phyloP scores from a whole-genome alignment of 257 asterid species.

The Solanum chiquidenum region DNA sequence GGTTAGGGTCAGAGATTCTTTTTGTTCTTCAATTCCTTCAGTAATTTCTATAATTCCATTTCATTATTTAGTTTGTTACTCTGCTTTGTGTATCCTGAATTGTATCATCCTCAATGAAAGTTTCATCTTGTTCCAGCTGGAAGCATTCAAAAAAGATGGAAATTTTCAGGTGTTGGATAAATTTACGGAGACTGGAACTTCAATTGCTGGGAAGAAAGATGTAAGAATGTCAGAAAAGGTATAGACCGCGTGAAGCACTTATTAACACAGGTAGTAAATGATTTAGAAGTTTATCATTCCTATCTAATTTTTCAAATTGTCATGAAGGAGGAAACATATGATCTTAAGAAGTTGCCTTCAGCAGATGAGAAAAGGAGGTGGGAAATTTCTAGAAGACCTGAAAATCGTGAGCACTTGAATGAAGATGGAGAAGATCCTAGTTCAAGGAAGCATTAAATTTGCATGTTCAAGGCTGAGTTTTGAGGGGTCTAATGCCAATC shows the following conservation, averaged over 20 bases:
- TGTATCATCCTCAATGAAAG: slow-evolving; percentile 3
- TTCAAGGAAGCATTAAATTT: slow-evolving; percentile 11
- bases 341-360: slow-evolving; percentile 22
- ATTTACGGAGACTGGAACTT: slow-evolving; percentile 21
- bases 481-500: background rate
- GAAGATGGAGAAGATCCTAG: slow-evolving; percentile 14
- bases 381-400: slow-evolving; percentile 14
- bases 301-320: slow-evolving; percentile 9
- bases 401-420: slow-evolving; percentile 8
- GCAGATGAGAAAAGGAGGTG: slow-evolving; percentile 12
- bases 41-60: background rate
- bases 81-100: background rate
- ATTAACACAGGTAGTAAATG: background rate
- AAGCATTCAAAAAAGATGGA: slow-evolving; percentile 59
- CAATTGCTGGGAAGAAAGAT: slow-evolving; percentile 17
- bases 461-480: background rate
- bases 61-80: background rate
- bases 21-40: background rate
- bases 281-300: background rate
- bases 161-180: slow-evolving; percentile 57
- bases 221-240: slow-evolving; percentile 34
- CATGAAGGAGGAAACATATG: slow-evolving; percentile 15
- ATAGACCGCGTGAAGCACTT: slow-evolving; percentile 5
- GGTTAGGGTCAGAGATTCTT: background rate
- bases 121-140: slow-evolving; percentile 49